Conservation (phyloP, 345 rosid genomes). For the Dipteronia dyeriana region DNA sequence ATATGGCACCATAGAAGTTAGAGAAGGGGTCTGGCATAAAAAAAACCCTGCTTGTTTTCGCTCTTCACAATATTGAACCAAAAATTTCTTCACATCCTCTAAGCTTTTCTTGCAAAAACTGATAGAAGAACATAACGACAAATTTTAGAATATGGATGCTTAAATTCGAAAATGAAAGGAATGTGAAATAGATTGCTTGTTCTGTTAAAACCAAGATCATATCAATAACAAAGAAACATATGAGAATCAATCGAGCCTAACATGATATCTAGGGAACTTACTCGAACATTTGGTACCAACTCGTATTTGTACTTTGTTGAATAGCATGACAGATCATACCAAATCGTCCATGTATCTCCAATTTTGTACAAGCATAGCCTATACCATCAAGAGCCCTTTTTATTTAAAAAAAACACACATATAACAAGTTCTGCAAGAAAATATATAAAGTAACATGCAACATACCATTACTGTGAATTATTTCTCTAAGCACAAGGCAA, state of each 20-base stretch:
- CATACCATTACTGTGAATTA: slow-evolving; percentile 50
- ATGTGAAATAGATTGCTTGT: too few species aligned
- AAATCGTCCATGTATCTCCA: slow-evolving; percentile 62
- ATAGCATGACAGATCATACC: slow-evolving; percentile 57
- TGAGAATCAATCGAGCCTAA: background rate
- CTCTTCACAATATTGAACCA: slow-evolving; percentile 43
- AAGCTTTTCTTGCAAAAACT: slow-evolving; percentile 44
- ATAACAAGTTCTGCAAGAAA: background rate
- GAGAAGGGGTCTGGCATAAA: slow-evolving; percentile 49
- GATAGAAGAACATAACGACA: slow-evolving; percentile 1
- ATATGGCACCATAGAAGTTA: slow-evolving; percentile 44
- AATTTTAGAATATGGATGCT: background rate
- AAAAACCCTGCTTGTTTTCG: slow-evolving; percentile 37
- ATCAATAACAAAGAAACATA: too few species aligned
- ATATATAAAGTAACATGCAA: background rate
- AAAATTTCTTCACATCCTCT: slow-evolving; percentile 44
- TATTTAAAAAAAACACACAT: too few species aligned
- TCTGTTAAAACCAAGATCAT: too few species aligned
- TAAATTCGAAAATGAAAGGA: too few species aligned
- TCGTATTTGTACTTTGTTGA: background rate
- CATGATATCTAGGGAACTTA: slow-evolving; percentile 24
- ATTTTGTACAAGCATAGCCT: slow-evolving; percentile 43
- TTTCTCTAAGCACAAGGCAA: slow-evolving; percentile 53
- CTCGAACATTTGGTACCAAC: slow-evolving; percentile 45
- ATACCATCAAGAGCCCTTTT: background rate